Base-by-base conservation (phyloP, 1,139 yeast genomes). In the Pneumocystis carinii region DNA sequence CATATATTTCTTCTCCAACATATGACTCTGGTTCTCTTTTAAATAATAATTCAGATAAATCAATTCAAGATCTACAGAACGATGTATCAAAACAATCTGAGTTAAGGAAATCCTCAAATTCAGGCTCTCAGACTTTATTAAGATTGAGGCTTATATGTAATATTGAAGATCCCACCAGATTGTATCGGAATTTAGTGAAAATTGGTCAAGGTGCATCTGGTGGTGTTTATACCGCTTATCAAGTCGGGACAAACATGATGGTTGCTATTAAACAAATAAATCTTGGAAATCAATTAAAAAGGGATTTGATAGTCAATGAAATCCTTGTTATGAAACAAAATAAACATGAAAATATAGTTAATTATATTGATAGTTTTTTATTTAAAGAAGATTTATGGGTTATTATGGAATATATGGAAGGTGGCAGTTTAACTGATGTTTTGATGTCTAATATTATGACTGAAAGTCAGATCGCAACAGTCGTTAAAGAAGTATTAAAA, bases 121-220 rank as follows among this genome's bases (percentile, higher is more conserved):
- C 12, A 15, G 35, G 8, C 59, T 29, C 36, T 59, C 41, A 32
- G 6, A 3, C 41, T 37, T 24, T 24, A 24, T 48, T 48, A 64
- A 86, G 84, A 70, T 77, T 92, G 63, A 80, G 82, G 65, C 82
- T 84, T 58, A 90, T 92, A 61, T 92, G 97, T 71, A 81, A 89
- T 1, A 84, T 83, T 56, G 95, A 92, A 2, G 95, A 94, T 74
- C 98, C 99, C n/a, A 83, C 84, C 42, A 78, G 78, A 63, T 74
- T 81, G 62, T 94, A 88, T 73, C 77, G 79, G 61, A 85, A 84
- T 71, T 77, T 90, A 66, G 78, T 80, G 24, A 90, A 92, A 76
- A 86, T 92, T 71, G 98, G 98, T 5, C 97, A 92, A 76, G 98
- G 98, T 71, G 98, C 98, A 0, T 85, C 95, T 55, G 98, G 98